Base-by-base conservation (phyloP, 441 rosid genomes). In the Euphorbia celastroides region DNA sequence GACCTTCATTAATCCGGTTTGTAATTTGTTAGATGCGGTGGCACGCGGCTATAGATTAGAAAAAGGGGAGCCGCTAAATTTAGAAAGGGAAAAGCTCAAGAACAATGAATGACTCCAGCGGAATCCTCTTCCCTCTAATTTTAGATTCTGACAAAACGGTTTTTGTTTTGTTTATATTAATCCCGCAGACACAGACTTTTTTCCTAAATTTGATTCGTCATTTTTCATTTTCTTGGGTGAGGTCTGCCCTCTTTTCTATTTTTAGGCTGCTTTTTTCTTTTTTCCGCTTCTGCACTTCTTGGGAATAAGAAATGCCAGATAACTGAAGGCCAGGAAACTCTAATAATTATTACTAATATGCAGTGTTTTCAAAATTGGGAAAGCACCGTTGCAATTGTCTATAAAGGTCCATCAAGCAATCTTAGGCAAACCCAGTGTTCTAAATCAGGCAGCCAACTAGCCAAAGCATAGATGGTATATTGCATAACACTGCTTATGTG, bases 91-190 rank as follows among this genome's bases (percentile, higher is more conserved):
- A 63, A 41, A 68, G 63, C n/a, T n/a, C n/a, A 57, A 63, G 66
- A 59, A 57, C 57, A 20, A 60, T 22, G 82, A 82, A 73, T 17
- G 52, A 66, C 80, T 80, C 81, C 75, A 67, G 58, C 74, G 42
- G 52, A 59, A 72, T 77, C 75, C 84, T 78, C 82, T 83, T 78
- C 92, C n/a, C 94, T 80, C 85, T 76, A 69, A 77, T 86, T 84
- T 78, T 71, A 2, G 70, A 28, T 72, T 73, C 64, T 52, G 20
- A 31, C 70, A 32, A 3, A 25, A 5, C 3, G 3, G 11, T 8
- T 7, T 50, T 64, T n/a, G 0, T 32, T 17, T 31, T 32, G n/a
- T n/a, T n/a, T n/a, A n/a, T n/a, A n/a, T n/a, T n/a, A n/a, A n/a
- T n/a, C n/a, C n/a, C n/a, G n/a, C n/a, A n/a, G n/a, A n/a, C n/a